These are phyloP conservation scores for Lentinula aciculospora DNA, from an alignment of 768 basidiomycete species.

Conservation along the genomic window DNA sequence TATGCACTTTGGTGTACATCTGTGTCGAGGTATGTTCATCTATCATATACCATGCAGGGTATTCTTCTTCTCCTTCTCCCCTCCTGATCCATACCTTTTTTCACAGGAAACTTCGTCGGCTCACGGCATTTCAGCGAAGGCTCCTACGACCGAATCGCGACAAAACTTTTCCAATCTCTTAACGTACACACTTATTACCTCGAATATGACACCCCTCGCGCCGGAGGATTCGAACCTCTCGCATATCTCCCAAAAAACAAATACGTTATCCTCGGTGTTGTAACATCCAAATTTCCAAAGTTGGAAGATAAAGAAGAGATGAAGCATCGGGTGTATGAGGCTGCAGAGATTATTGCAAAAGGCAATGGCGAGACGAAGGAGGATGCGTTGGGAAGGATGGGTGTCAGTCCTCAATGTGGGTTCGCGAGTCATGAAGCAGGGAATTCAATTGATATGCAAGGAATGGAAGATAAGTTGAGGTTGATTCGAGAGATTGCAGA, in stretches of 20 bases:
- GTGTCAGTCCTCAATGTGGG: slow-evolving; percentile 6
- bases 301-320: slow-evolving; percentile 12
- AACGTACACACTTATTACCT: slow-evolving; percentile 40
- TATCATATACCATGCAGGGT: slow-evolving; percentile 13
- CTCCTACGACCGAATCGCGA: slow-evolving; percentile 38
- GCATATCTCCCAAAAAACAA: slow-evolving; percentile 28
- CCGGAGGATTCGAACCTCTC: slow-evolving; percentile 32
- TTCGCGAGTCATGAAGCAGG: slow-evolving; percentile 4
- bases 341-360: slow-evolving; percentile 5
- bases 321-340: slow-evolving; percentile 4
- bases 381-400: not conserved
- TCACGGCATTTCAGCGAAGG: slow-evolving; percentile 37
- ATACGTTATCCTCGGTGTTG: slow-evolving; percentile 33
- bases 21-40: slow-evolving; percentile 37
- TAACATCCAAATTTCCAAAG: slow-evolving; percentile 36
- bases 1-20: slow-evolving; percentile 35
- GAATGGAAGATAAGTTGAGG: slow-evolving; percentile 2
- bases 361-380: not conserved
- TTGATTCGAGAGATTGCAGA: slow-evolving; percentile 1
- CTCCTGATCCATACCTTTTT: not conserved
- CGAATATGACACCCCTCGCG: slow-evolving; percentile 42
- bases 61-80: not conserved
- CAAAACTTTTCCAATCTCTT: slow-evolving; percentile 37
- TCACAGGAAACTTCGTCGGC: slow-evolving; percentile 4
- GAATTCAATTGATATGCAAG: slow-evolving; percentile 2